Conservation (phyloP, 345 rosid genomes). For the Luvunga scandens region DNA sequence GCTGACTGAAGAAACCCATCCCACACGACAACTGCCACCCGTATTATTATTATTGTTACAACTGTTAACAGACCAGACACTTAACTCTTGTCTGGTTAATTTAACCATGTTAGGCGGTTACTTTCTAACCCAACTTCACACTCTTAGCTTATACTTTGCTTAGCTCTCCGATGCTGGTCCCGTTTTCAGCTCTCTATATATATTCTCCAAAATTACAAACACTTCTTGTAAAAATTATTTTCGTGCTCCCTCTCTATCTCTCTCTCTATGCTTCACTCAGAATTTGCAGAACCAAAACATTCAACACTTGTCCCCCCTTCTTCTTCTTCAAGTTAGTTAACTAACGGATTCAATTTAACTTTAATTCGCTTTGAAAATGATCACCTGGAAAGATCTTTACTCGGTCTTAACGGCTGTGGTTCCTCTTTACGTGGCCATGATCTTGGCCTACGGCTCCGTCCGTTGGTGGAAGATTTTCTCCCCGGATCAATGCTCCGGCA, state of each 20-base stretch:
- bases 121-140: slow-evolving; percentile 20
- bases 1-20: neutral
- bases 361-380: slow-evolving; percentile 42
- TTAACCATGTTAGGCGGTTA: slow-evolving; percentile 21
- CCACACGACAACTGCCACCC: neutral
- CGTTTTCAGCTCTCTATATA: neutral
- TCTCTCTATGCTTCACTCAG: neutral
- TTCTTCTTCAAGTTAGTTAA: slow-evolving; percentile 21
- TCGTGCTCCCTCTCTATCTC: no score
- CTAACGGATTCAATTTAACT: slow-evolving; percentile 28
- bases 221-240: neutral
- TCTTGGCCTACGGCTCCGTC: slow-evolving; percentile 90
- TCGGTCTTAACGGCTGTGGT: slow-evolving; percentile 83
- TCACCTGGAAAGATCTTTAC: slow-evolving; percentile 71
- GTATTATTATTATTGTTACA: neutral
- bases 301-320: neutral
- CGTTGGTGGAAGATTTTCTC: slow-evolving; percentile 97
- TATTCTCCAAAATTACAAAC: slow-evolving; percentile 4
- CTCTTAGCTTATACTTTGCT: neutral
- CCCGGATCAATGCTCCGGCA: slow-evolving; percentile 96
- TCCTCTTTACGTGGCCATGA: slow-evolving; percentile 94
- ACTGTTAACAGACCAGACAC: neutral
- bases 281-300: slow-evolving; percentile 9
- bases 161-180: neutral
- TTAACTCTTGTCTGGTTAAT: slow-evolving; percentile 14